Conservation (phyloP, 345 rosid species). For the Limnanthes douglasii region DNA sequence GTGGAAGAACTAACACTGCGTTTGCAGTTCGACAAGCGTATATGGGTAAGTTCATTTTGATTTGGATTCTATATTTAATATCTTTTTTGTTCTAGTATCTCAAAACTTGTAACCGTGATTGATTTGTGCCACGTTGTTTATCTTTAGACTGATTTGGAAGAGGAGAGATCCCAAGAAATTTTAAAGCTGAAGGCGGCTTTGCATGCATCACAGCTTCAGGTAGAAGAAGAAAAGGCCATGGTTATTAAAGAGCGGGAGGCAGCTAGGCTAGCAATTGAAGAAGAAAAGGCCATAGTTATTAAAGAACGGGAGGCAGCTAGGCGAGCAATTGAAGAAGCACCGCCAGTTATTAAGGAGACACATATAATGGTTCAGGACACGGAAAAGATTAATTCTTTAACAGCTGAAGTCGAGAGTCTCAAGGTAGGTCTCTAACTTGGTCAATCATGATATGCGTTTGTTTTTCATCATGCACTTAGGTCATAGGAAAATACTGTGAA, state of each 20-base stretch:
- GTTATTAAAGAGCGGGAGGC: conserved; percentile 78
- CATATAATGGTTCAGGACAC: conserved; percentile 90
- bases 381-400: conserved; percentile 55
- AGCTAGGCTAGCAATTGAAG: conserved; percentile 68
- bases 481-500: no score
- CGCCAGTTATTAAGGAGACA: conserved; percentile 90
- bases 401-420: conserved; percentile 63
- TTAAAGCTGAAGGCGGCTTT: conserved; percentile 59
- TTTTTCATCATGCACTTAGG: no score
- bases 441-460: no score
- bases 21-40: conserved; percentile 86
- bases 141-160: conserved; percentile 76
- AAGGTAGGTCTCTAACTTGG: conserved; percentile 35
- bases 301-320: conserved; percentile 83
- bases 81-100: neutral
- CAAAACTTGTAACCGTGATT: neutral
- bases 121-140: conserved; percentile 3
- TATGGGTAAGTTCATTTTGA: conserved; percentile 47
- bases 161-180: conserved; percentile 80
- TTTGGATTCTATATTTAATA: neutral
- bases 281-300: conserved; percentile 64
- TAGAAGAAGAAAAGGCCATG: conserved; percentile 79
- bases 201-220: conserved; percentile 52
- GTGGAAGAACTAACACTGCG: conserved; percentile 98
- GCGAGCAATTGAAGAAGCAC: conserved; percentile 95